A percentile compares a stretch with the other conserved stretches of the same genome.
Evolutionary conservation across 441 rosid genomes (phyloP).

Genomic region (Syzygium malaccense): DNA sequence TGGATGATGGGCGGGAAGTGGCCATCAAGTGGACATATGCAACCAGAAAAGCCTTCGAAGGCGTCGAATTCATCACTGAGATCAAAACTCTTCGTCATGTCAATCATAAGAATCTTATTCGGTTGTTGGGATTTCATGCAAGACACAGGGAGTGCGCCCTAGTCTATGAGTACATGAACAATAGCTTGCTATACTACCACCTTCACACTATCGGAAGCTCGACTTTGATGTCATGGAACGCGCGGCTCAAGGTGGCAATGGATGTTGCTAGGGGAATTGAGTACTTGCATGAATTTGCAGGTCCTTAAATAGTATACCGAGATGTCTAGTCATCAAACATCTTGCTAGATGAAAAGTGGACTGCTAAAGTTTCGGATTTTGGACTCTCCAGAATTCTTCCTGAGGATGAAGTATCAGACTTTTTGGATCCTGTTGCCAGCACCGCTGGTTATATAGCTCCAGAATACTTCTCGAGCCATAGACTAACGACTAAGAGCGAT

Average conservation of each 20-base stretch:
- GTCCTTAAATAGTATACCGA: background rate
- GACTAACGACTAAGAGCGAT: accelerated
- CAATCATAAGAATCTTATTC: conserved; percentile 1
- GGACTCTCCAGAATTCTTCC: background rate
- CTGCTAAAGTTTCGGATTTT: conserved; percentile 24
- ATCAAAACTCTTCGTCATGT: background rate
- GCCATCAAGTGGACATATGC: background rate
- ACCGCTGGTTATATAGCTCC: background rate
- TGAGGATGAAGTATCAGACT: background rate
- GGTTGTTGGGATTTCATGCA: background rate
- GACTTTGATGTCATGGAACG: background rate
- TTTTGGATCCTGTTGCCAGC: background rate
- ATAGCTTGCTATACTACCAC: background rate
- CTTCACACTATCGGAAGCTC: background rate
- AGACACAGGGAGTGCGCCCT: background rate
- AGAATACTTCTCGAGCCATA: background rate
- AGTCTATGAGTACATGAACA: background rate
- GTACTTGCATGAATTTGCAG: background rate
- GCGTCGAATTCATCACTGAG: background rate
- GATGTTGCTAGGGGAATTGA: background rate
- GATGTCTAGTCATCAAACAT: conserved; percentile 1
- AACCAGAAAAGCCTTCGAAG: background rate
- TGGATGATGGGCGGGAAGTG: background rate
- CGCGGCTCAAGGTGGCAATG: background rate
- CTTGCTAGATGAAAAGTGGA: conserved; percentile 13